These are phyloP conservation scores for Polyplosphaeria fusca DNA, from an alignment of 495 filamentous ascomycete genomes.

Conservation along the genomic window DNA sequence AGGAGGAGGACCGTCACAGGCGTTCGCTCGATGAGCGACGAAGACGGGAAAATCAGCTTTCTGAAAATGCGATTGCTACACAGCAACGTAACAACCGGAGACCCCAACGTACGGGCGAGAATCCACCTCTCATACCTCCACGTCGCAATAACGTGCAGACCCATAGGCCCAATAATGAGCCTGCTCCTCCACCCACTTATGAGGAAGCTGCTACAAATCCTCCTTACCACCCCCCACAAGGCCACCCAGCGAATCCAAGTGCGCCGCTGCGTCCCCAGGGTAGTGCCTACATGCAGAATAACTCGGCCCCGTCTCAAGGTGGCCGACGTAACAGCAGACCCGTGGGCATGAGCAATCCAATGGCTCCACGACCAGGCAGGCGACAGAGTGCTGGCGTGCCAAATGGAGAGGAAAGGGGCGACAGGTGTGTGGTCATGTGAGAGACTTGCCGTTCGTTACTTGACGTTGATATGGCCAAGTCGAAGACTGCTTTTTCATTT, in stretches of 20 bases:
- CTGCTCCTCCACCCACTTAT: conserved; percentile 73
- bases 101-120: conserved; percentile 17
- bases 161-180: conserved; percentile 31
- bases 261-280: conserved; percentile 34
- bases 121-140: conserved; percentile 41
- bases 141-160: conserved; percentile 33
- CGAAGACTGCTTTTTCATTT: no score
- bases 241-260: conserved; percentile 55
- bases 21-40: conserved; percentile 43
- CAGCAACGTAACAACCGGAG: conserved; percentile 18
- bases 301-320: background rate
- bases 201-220: conserved; percentile 69
- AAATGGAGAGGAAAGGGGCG: conserved; percentile 32
- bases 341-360: background rate
- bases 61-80: conserved; percentile 56
- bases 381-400: conserved; percentile 19
- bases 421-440: conserved; percentile 44
- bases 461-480: no score
- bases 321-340: conserved; percentile 10
- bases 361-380: conserved; percentile 12
- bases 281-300: conserved; percentile 13
- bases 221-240: conserved; percentile 60
- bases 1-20: conserved; percentile 68
- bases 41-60: conserved; percentile 44
- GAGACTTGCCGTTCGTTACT: no score